These are phyloP conservation scores for Daldinia sp. DNA, from an alignment of 2,329 filamentous ascomycete genomes.

Conservation along the genomic window DNA sequence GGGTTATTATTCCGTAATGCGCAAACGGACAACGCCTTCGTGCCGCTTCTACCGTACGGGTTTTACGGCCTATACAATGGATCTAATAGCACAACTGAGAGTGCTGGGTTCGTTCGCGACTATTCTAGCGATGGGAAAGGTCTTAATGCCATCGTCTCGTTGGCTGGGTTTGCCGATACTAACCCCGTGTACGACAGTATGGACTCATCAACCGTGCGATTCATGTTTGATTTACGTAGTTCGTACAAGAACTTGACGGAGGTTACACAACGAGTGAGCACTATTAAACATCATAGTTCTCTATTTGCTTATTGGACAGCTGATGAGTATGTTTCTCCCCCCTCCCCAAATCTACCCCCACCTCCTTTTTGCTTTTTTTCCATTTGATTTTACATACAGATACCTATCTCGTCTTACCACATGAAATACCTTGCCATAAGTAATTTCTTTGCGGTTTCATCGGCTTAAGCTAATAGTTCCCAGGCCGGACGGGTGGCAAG, in stretches of 20 bases:
- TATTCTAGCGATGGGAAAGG: conserved; percentile 50
- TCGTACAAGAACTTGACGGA: conserved; percentile 55
- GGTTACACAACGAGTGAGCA: conserved; percentile 50
- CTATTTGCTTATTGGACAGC: conserved; percentile 57
- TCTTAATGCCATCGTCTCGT: conserved; percentile 56
- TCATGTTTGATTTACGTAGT: conserved; percentile 57
- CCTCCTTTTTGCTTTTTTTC: not conserved
- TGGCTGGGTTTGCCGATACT: conserved; percentile 52
- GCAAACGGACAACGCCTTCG: conserved; percentile 48
- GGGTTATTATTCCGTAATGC: conserved; percentile 52
- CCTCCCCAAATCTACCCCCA: not conserved
- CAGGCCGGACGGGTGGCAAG: conserved; percentile 63
- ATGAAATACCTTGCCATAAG: not conserved
- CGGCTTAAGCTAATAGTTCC: not conserved
- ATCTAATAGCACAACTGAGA: conserved; percentile 38
- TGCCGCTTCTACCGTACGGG: conserved; percentile 55
- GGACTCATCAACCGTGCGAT: conserved; percentile 50
- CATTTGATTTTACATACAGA: too few relatives aligned
- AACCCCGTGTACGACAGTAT: conserved; percentile 51
- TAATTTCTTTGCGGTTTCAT: not conserved
- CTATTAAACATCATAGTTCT: conserved; percentile 51
- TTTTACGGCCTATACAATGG: conserved; percentile 55
- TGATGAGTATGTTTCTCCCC: conserved; percentile 51
- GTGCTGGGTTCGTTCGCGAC: conserved; percentile 50
- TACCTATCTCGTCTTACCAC: too few relatives aligned